phyloP scores from a whole-genome alignment of 1,284 basidiomycete species.

The Tranzscheliella williamsii region DNA sequence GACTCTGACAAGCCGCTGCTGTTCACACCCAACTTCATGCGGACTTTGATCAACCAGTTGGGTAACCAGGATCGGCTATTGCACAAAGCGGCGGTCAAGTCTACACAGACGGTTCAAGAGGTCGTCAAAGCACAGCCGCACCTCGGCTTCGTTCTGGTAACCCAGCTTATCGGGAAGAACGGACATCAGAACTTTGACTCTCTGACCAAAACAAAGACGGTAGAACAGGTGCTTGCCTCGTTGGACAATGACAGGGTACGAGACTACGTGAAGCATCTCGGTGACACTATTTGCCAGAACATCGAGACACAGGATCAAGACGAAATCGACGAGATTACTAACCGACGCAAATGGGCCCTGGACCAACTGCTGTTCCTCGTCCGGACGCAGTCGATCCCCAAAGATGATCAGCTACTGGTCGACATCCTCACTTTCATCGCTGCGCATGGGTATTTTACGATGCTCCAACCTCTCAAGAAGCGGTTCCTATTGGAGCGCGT shows the following conservation, averaged over 20 bases:
- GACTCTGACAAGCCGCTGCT: constrained; percentile 76
- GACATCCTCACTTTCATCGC: constrained; percentile 78
- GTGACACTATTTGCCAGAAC: constrained; percentile 22
- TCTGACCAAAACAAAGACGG: constrained; percentile 88
- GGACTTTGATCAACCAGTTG: constrained; percentile 93
- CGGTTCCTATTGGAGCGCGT: constrained; percentile 63
- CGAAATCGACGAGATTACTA: constrained; percentile 23
- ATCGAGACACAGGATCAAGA: constrained; percentile 24
- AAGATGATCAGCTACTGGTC: constrained; percentile 76
- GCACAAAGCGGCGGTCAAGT: constrained; percentile 74
- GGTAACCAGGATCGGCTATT: constrained; percentile 82
- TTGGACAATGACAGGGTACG: constrained; percentile 77
- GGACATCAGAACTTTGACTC: constrained; percentile 88
- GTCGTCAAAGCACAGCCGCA: constrained; percentile 77
- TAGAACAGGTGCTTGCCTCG: constrained; percentile 79
- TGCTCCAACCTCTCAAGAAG: constrained; percentile 75
- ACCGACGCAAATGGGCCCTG: constrained; percentile 71
- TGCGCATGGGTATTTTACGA: constrained; percentile 77
- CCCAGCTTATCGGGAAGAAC: constrained; percentile 82
- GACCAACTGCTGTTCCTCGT: constrained; percentile 82
- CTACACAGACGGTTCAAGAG: constrained; percentile 70
- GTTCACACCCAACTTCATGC: constrained; percentile 94
- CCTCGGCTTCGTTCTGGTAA: constrained; percentile 80
- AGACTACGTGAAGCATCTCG: constrained; percentile 75
- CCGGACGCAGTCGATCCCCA: constrained; percentile 78